Evolutionary conservation across 768 basidiomycete genomes (phyloP), one percentile per base, ranked within the genome.

Genomic region (Mycena filopes): DNA sequence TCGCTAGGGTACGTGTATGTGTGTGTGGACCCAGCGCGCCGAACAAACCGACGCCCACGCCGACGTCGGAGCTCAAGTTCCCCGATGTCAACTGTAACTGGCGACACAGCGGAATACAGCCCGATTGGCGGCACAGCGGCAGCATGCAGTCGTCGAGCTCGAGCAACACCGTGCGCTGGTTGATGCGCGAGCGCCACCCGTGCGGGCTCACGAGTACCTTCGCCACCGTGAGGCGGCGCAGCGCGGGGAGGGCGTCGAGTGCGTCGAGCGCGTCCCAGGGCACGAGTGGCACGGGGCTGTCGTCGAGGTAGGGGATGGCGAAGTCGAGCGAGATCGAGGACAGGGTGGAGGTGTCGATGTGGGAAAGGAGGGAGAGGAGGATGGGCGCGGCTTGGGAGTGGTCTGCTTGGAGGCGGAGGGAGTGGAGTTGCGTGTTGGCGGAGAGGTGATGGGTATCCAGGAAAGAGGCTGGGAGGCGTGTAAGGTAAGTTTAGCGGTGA

Each of bases 291-390:
- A 55, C 43, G 23, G 64, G 57, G 25, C 53, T 43, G 54, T 66
- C 64, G 54, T 66, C 64, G 28, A 66, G 64, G 47, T 66, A 66
- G 13, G 64, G 64, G 45, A 66, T 66, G 25, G 64, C 64, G 53
- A 66, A 66, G 29, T 55, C 53, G 58, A 66, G 64, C 15, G 64
- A 60, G 28, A 66, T 42, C 5, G 33, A 33, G 12, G 18, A 5
- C 12, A 66, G 58, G 38, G 8, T 10, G 28, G 64, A 54, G 40
- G 53, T 60, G 58, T 60, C 57, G 41, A 60, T 42, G 40, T 42
- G 42, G 16, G 64, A 60, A n/a, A 66, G 53, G 25, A 60, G 5
- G 10, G 29, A 26, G 26, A 66, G 58, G 13, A 66, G 57, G 46
- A 55, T 49, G 18, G 55, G 64, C 1, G 58, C 58, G 29, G 64